Evolutionary conservation across 805 yeast genomes (phyloP).

Genomic region (Wickerhamomyces mucosus): DNA sequence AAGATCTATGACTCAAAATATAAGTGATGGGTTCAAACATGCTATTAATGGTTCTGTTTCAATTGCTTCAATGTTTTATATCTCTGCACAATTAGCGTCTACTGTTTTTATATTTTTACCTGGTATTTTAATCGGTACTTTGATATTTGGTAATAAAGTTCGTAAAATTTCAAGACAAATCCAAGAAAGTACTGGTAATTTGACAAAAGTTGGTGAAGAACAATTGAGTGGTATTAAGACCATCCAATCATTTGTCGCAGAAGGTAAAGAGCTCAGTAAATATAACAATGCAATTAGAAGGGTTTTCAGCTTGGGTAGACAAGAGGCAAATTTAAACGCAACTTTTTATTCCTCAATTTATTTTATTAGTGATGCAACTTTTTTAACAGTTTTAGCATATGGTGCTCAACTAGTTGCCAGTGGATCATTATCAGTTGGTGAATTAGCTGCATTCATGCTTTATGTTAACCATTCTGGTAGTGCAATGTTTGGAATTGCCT

Average conservation of each 20-base stretch:
- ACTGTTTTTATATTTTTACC: conserved; percentile 76
- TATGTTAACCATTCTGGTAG: conserved; percentile 92
- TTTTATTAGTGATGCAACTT: conserved; percentile 74
- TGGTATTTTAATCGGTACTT: conserved; percentile 66
- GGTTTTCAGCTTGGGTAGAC: conserved; percentile 57
- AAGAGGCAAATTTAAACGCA: conserved; percentile 76
- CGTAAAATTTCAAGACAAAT: conserved; percentile 65
- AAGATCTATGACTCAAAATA: conserved; percentile 79
- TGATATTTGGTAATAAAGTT: conserved; percentile 75
- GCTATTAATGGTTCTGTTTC: conserved; percentile 78
- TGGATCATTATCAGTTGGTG: conserved; percentile 79
- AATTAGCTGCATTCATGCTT: conserved; percentile 86
- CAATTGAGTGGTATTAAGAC: conserved; percentile 82
- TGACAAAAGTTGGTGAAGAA: conserved; percentile 90
- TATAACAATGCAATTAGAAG: conserved; percentile 66
- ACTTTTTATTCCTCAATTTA: conserved; percentile 70
- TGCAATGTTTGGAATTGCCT: conserved; percentile 85
- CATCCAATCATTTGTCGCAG: conserved; percentile 89
- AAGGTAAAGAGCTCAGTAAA: conserved; percentile 64
- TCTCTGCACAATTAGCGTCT: conserved; percentile 72
- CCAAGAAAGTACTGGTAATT: conserved; percentile 78
- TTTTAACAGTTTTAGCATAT: conserved; percentile 63
- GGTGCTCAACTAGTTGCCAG: conserved; percentile 76
- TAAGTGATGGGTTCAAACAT: conserved; percentile 86
- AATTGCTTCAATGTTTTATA: conserved; percentile 81